Percentiles rank a stretch among this genome's conserved stretches.
Conservation (phyloP, 192 early-diverging fungal species). For the Backusella australiensis region DNA sequence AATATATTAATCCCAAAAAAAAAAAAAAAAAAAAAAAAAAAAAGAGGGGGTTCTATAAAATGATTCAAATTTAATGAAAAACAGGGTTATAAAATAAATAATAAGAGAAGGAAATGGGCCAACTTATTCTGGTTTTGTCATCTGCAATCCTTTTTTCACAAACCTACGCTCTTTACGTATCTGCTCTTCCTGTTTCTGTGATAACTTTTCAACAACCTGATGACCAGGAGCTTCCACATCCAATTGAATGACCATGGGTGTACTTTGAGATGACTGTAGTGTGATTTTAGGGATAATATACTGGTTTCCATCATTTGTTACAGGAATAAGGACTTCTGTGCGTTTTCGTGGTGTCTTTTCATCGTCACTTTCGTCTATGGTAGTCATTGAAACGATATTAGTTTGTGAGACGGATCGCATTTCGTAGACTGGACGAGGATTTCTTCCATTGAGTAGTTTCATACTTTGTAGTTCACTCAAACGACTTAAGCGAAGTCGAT, state of each 20-base stretch:
- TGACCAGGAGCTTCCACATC: background rate
- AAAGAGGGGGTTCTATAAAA: background rate
- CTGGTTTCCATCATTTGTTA: background rate
- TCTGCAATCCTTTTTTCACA: constrained; percentile 1
- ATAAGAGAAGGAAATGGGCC: background rate
- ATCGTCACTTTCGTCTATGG: background rate
- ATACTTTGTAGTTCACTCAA: constrained; percentile 19
- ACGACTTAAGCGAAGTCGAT: constrained; percentile 48
- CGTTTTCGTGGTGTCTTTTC: background rate
- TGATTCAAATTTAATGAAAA: background rate
- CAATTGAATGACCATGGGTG: background rate
- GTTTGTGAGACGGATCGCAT: background rate
- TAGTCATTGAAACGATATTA: background rate
- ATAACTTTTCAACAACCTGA: background rate
- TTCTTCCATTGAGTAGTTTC: background rate
- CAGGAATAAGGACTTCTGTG: background rate
- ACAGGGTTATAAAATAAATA: background rate
- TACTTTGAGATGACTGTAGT: background rate
- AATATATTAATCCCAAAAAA: no score
- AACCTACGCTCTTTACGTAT: background rate
- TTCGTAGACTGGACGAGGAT: background rate
- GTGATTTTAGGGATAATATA: background rate
- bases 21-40: background rate
- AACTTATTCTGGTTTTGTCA: constrained; percentile 4
- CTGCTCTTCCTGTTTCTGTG: background rate